A percentile compares a stretch with the other conserved stretches of the same genome.
phyloP scores from a whole-genome alignment of 2,329 filamentous ascomycete species.

The Hansfordia pulvinata region DNA sequence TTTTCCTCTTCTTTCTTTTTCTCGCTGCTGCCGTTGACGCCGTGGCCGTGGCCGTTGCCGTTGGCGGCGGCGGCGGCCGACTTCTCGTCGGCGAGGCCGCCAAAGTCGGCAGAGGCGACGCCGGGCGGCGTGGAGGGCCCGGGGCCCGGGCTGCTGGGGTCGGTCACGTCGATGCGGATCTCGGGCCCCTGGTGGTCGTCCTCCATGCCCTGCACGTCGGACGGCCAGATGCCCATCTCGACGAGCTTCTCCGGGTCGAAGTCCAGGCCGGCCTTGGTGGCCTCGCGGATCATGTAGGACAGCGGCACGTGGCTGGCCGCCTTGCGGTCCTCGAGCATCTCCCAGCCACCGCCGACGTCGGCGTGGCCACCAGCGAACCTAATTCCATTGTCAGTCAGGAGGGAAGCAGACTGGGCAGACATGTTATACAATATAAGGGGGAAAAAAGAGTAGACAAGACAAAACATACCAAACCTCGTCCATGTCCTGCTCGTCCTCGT shows the following conservation, averaged over 20 bases:
- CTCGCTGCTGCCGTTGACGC: slow-evolving; percentile 1
- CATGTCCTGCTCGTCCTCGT: slow-evolving; percentile 51
- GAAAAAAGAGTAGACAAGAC: background rate
- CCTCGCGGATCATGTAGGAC: slow-evolving; percentile 57
- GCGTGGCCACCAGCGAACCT: slow-evolving; percentile 65
- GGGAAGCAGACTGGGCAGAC: background rate
- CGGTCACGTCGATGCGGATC: slow-evolving; percentile 20
- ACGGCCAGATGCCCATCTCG: slow-evolving; percentile 47
- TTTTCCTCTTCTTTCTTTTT: slow-evolving; percentile 5
- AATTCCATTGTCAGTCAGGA: slow-evolving; percentile 1
- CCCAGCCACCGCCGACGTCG: slow-evolving; percentile 70
- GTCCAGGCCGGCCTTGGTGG: slow-evolving; percentile 48
- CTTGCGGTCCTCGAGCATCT: slow-evolving; percentile 38
- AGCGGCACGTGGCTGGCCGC: slow-evolving; percentile 55
- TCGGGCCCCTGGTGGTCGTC: slow-evolving; percentile 9
- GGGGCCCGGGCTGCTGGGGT: slow-evolving; percentile 6
- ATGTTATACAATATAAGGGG: slow-evolving; percentile 2
- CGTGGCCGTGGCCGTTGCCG: slow-evolving; percentile 2
- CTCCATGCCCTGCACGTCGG: slow-evolving; percentile 3
- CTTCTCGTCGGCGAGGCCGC: background rate
- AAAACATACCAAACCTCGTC: slow-evolving; percentile 51
- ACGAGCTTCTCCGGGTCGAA: slow-evolving; percentile 58
- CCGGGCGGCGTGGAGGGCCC: slow-evolving; percentile 2
- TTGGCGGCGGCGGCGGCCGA: slow-evolving; percentile 6
- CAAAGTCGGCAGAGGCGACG: slow-evolving; percentile 2